Conservation (phyloP, 2,329 filamentous ascomycete species). For the Aspergillus neotritici region DNA sequence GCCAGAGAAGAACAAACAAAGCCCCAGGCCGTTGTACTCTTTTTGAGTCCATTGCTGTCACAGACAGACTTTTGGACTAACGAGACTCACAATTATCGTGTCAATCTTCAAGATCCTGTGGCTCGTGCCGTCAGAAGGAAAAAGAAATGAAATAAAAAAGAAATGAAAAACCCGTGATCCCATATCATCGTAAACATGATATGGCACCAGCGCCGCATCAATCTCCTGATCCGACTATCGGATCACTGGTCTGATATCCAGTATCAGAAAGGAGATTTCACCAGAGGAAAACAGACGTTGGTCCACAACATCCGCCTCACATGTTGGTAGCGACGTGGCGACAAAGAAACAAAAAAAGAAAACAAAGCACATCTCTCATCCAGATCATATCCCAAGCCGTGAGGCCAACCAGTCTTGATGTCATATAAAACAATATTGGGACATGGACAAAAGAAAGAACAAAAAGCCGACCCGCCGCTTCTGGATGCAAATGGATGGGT, state of each 20-base stretch:
- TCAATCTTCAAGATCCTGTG: slow-evolving; percentile 4
- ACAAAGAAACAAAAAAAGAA: slow-evolving; percentile 28
- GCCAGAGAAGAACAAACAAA: slow-evolving; percentile 12
- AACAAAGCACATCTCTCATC: slow-evolving; percentile 34
- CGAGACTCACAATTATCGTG: neutral
- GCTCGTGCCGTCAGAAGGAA: slow-evolving; percentile 8
- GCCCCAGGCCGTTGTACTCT: slow-evolving; percentile 32
- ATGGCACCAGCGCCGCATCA: slow-evolving; percentile 17
- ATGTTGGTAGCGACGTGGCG: slow-evolving; percentile 8
- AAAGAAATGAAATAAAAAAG: slow-evolving; percentile 3
- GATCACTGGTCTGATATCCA: slow-evolving; percentile 36
- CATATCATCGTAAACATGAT: slow-evolving; percentile 34
- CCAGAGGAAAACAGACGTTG: slow-evolving; percentile 17
- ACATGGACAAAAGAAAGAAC: slow-evolving; percentile 29
- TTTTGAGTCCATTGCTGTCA: slow-evolving; percentile 27
- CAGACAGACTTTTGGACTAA: slow-evolving; percentile 18
- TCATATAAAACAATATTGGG: slow-evolving; percentile 39
- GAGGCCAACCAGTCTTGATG: slow-evolving; percentile 47
- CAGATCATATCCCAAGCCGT: slow-evolving; percentile 43
- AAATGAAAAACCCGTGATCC: slow-evolving; percentile 18
- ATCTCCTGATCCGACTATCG: slow-evolving; percentile 9
- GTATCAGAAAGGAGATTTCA: slow-evolving; percentile 37
- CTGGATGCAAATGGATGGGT: slow-evolving; percentile 35
- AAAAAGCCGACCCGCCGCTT: slow-evolving; percentile 46
- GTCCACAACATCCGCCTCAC: slow-evolving; percentile 10